Base-by-base conservation (phyloP, 148 eudicot species). In the Simmondsia chinensis region DNA sequence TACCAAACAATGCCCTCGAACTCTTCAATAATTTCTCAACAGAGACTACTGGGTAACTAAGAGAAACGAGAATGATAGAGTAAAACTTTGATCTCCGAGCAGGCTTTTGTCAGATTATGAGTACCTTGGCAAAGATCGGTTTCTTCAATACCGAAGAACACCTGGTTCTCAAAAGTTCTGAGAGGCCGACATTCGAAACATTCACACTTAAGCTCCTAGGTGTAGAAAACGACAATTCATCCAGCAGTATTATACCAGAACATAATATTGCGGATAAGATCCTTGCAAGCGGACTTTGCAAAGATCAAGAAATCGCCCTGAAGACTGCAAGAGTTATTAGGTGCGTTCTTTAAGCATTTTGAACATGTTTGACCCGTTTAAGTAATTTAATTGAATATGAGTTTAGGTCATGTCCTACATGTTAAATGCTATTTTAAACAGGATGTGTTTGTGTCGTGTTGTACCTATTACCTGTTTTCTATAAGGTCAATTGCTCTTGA, bases 41-140 rank as follows among this genome's bases (percentile, higher is more conserved):
- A n/a, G n/a, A n/a, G n/a, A n/a, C n/a, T n/a, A n/a, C n/a, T n/a
- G n/a, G n/a, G n/a, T n/a, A n/a, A n/a, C n/a, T n/a, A n/a, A n/a
- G n/a, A n/a, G n/a, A n/a, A n/a, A n/a, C n/a, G n/a, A n/a, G n/a
- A n/a, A n/a, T n/a, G n/a, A n/a, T n/a, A n/a, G n/a, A n/a, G n/a
- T n/a, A n/a, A n/a, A n/a, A n/a, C n/a, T n/a, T 34, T 22, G 2
- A 47, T 39, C 12, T 12, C 11, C 16, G 19, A 60, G 71, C 59
- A 93, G 99, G 99, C 52, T 93, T 93, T 64, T 59, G 86, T 46
- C 66, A 72, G 57, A 71, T 79, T 68, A 93, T 93, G 96, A 94
- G 69, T 23, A 76, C 94, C 20, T 31, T 93, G 39, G 74, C 89
- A 48, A 82, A 71, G 53, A 70, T 86, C 38, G 99, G 99, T 55